Evolutionary conservation across 805 yeast species (phyloP), one percentile per base, ranked within the genome.

Genomic region (Debaryomyces tyrocola): DNA sequence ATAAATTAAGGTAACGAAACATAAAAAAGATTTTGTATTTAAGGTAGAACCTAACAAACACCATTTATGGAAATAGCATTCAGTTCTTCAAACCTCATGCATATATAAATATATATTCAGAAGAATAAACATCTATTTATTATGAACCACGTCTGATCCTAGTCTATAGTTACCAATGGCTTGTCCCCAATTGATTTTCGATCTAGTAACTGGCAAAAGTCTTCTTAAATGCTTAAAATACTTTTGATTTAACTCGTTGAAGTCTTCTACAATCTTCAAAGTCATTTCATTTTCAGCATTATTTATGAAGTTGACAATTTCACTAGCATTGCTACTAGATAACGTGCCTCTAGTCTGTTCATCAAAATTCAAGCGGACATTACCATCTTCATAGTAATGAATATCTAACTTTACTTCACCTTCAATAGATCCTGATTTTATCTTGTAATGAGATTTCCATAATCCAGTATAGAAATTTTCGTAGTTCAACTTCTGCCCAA

Each of bases 381-480:
- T 92, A 27, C 99, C 99, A 56, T 92, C 98, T 68, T 92, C 99
- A 63, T 80, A 94, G 65, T 91, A 94, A 66, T 92, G 99, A 35
- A 91, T 85, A 53, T 88, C 91, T 28, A 90, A 77, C 17, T 63
- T 65, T 31, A 89, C 75, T 6, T 62, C 60, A 4, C 96, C 96
- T 2, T 53, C 54, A 12, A 87, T 50, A 6, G 62, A 44, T 0
- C 60, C 62, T 3, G 54, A 28, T 55, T 75, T 63, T 47, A 78
- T 70, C 6, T 67, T 59, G 66, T 89, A 90, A 49, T 72, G 69
- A 1, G 96, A 84, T 44, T 73, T 79, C 97, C 97, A 90, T 61
- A 83, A 80, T 6, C 98, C 98, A 57, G 90, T 90, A 80, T 91
- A 88, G 69, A 75, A 90, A 70, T 92, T 92, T 34, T 78, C 75